A percentile compares a stretch with the other conserved stretches of the same genome.
Conservation (phyloP, 1,284 basidiomycete species). For the Prillingera fragicola region DNA sequence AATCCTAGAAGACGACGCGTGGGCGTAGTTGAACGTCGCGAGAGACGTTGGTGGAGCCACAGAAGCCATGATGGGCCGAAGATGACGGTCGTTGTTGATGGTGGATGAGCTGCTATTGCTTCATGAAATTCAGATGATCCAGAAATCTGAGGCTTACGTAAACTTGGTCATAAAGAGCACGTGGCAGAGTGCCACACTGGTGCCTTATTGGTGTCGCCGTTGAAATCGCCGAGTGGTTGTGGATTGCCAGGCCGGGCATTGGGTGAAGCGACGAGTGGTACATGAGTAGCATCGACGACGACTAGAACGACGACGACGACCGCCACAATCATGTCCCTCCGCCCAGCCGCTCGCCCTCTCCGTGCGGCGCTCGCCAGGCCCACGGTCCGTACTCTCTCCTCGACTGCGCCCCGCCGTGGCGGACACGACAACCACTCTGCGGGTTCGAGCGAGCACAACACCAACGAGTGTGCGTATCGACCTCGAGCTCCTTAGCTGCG, state of each 20-base stretch:
- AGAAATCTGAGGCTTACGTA: not conserved
- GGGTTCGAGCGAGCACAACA: slow-evolving; percentile 20
- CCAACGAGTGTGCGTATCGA: slow-evolving; percentile 26
- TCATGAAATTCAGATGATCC: not conserved
- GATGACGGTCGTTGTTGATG: not conserved
- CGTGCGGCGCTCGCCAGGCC: too few species aligned
- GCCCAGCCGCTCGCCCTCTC: too few species aligned
- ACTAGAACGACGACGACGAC: too few species aligned
- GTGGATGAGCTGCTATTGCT: slow-evolving; percentile 1
- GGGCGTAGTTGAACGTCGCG: slow-evolving; percentile 36
- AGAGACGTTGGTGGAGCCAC: slow-evolving; percentile 40
- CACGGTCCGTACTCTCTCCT: too few species aligned
- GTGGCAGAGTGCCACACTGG: too few species aligned
- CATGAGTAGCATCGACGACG: too few species aligned
- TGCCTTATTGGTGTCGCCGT: too few species aligned
- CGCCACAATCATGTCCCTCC: too few species aligned
- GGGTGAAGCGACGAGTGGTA: too few species aligned
- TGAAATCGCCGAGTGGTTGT: too few species aligned
- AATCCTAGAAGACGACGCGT: slow-evolving; percentile 36
- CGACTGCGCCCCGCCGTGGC: slow-evolving; percentile 18
- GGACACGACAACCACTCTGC: slow-evolving; percentile 16
- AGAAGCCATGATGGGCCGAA: slow-evolving; percentile 26
- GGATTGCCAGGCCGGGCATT: too few species aligned
- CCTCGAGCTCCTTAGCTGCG: not conserved
- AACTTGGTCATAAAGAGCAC: too few species aligned